Evolutionary conservation across 2,329 filamentous ascomycete species (phyloP).

Genomic region (Arthroderma uncinatum): DNA sequence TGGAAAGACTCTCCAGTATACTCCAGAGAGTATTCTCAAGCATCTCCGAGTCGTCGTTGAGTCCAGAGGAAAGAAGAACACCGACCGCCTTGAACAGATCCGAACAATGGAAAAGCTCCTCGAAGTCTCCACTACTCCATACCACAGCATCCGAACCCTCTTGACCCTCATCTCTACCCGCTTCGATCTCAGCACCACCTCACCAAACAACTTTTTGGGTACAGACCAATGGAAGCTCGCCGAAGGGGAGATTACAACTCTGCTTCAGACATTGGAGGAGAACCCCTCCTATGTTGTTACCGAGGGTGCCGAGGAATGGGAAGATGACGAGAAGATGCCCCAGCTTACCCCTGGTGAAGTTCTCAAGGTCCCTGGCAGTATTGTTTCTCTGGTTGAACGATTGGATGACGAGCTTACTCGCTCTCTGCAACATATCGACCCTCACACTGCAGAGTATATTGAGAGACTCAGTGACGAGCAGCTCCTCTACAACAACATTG

Average conservation of each 20-base stretch:
- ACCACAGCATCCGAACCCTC: slow-evolving; percentile 87
- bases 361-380: slow-evolving; percentile 84
- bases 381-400: slow-evolving; percentile 88
- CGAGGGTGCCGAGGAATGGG: slow-evolving; percentile 94
- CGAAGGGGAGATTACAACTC: slow-evolving; percentile 67
- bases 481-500: slow-evolving; percentile 80
- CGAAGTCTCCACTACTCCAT: slow-evolving; percentile 80
- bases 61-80: slow-evolving; percentile 97
- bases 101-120: slow-evolving; percentile 91
- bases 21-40: slow-evolving; percentile 96
- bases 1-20: slow-evolving; percentile 81
- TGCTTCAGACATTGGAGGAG: slow-evolving; percentile 68
- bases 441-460: slow-evolving; percentile 97
- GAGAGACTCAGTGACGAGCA: slow-evolving; percentile 88
- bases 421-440: slow-evolving; percentile 95
- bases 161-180: slow-evolving; percentile 84
- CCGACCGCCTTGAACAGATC: slow-evolving; percentile 88
- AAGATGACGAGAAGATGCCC: slow-evolving; percentile 92
- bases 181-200: slow-evolving; percentile 80
- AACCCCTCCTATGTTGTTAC: slow-evolving; percentile 74
- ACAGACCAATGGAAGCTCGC: slow-evolving; percentile 95
- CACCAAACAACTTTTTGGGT: slow-evolving; percentile 65
- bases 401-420: slow-evolving; percentile 94
- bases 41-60: slow-evolving; percentile 87
- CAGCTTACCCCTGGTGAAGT: slow-evolving; percentile 60